Base-by-base conservation (phyloP, 352 stramenopile genomes). In the Pythium folliculosum region DNA sequence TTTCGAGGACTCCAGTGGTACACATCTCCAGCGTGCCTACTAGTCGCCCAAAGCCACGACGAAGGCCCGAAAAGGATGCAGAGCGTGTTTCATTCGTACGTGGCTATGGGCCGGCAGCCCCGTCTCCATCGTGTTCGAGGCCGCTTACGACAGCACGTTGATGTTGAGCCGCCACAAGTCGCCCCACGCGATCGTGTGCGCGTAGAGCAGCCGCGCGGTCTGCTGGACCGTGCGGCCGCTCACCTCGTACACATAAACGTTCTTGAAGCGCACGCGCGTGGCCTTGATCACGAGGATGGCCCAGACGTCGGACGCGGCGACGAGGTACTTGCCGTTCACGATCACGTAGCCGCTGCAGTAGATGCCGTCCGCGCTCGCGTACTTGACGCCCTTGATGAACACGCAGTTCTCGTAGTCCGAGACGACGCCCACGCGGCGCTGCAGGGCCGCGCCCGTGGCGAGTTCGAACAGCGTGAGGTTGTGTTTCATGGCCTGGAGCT, bases 271-370 rank as follows among this genome's bases (percentile, higher is more conserved):
- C 9, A 60, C 60, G 17, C 65, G 61, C 14, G 70, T 68, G 37
- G 83, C 45, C 68, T 84, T 84, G 70, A 85, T 84, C 37, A 81
- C 50, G 30, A 81, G 38, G 7, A 86, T 70, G 3, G 72, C 67
- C 60, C 69, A 61, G 16, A 81, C 60, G 58, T 88, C 77, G 52
- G 76, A 68, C 0, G 76, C 78, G 0, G 55, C 61, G n/a, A 89
- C 72, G 16, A 86, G 65, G 25, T 75, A 85, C 59, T 81, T 84
- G 49, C 74, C 65, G 59, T 84, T 81, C 10, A 73, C 77, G 52
- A 88, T 76, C 14, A 90, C 72, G 56, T 76, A 90, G 1, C 80
- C 82, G 50, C 76, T 85, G 67, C 80, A 78, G 67, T 86, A 89
- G 43, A 90, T 82, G 1, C 77, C 80, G 14, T 86, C 79, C 17